Percentiles rank a stretch among this genome's conserved stretches.
Evolutionary conservation across 148 eudicot genomes (phyloP).

Genomic region (Polygonum maritimum): DNA sequence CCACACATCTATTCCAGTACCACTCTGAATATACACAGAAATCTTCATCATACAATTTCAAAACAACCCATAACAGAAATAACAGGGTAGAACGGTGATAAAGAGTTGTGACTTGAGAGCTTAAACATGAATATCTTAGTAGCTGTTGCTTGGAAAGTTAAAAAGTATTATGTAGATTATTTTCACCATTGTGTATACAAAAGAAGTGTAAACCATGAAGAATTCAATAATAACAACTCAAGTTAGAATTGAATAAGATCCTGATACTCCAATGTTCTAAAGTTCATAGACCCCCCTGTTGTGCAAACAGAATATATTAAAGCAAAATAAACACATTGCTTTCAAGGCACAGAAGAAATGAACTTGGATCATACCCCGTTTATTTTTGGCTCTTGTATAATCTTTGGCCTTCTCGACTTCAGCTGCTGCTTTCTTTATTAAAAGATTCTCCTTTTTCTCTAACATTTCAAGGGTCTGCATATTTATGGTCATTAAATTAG

Average conservation of each 20-base stretch:
- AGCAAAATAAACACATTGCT: neutral
- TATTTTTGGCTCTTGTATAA: constrained; percentile 63
- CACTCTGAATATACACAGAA: neutral
- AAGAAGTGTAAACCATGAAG: neutral
- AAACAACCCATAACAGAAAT: neutral
- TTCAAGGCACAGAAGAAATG: neutral
- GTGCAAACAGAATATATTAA: neutral
- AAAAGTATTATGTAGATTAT: neutral
- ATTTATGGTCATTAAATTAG: neutral
- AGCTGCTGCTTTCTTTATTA: constrained; percentile 57
- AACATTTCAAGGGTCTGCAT: constrained; percentile 72
- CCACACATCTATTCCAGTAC: neutral
- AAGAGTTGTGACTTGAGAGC: neutral
- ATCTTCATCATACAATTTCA: neutral
- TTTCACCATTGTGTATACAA: neutral
- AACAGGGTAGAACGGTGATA: neutral
- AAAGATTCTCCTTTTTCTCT: constrained; percentile 73
- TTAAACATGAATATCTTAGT: neutral
- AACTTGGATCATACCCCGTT: constrained; percentile 42
- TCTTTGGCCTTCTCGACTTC: constrained; percentile 77
- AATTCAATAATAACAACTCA: neutral
- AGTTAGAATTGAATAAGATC: neutral
- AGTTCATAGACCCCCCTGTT: neutral
- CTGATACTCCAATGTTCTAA: neutral
- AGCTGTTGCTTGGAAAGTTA: neutral